Conservation (phyloP, 2,329 filamentous ascomycete species). For the Alternaria burnsii region DNA sequence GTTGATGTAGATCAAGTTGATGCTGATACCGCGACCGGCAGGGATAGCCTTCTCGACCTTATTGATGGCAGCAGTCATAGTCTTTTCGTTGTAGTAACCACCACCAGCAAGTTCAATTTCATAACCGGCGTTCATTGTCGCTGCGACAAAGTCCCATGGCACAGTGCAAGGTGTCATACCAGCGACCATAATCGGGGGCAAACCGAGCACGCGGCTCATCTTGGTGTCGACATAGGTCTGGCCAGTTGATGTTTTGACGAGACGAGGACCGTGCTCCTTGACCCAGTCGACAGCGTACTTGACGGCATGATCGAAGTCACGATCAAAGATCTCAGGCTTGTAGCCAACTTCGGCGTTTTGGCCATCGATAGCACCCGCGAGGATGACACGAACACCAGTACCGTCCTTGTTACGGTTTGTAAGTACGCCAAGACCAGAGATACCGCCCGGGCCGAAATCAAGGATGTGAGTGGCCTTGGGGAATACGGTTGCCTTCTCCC, state of each 20-base stretch:
- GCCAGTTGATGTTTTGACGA: slow-evolving; percentile 88
- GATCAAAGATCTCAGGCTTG: slow-evolving; percentile 97
- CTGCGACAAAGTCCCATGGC: slow-evolving; percentile 60
- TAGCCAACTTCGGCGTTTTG: slow-evolving; percentile 92
- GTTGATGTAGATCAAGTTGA: slow-evolving; percentile 64
- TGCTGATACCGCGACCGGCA: slow-evolving; percentile 60
- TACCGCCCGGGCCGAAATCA: slow-evolving; percentile 95
- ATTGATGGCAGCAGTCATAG: slow-evolving; percentile 57
- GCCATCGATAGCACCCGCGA: slow-evolving; percentile 91
- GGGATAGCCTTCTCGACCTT: slow-evolving; percentile 57
- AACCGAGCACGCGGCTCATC: slow-evolving; percentile 57
- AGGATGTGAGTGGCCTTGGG: slow-evolving; percentile 90
- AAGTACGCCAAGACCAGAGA: slow-evolving; percentile 92
- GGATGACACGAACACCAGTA: slow-evolving; percentile 93
- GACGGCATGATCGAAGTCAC: slow-evolving; percentile 92
- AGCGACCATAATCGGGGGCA: slow-evolving; percentile 59
- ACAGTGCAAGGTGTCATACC: slow-evolving; percentile 60
- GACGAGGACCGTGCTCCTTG: slow-evolving; percentile 91
- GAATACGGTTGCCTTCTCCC: slow-evolving; percentile 95
- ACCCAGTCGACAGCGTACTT: slow-evolving; percentile 98
- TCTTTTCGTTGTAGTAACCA: slow-evolving; percentile 58
- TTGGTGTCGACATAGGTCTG: slow-evolving; percentile 96
- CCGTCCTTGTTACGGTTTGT: slow-evolving; percentile 99
- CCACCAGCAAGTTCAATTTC: slow-evolving; percentile 61
- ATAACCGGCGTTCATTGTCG: slow-evolving; percentile 63